Conservation (phyloP, 352 stramenopile genomes). For the Globisporangium recalcitrans region DNA sequence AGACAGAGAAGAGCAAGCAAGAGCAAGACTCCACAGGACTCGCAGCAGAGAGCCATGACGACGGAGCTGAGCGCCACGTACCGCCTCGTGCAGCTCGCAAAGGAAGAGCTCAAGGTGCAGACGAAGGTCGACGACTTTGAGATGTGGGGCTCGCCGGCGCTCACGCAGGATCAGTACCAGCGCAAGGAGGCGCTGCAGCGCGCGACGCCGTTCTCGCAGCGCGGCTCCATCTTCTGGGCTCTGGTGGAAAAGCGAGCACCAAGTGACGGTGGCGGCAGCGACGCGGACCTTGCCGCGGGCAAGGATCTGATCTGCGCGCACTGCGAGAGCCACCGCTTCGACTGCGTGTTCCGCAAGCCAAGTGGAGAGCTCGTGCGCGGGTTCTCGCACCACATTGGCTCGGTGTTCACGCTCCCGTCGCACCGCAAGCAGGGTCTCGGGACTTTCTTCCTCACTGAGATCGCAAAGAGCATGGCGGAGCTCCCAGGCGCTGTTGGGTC, state of each 20-base stretch:
- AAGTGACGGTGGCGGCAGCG: constrained; percentile 14
- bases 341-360: constrained; percentile 31
- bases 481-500: constrained; percentile 32
- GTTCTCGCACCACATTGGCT: constrained; percentile 56
- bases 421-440: constrained; percentile 44
- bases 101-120: constrained; percentile 50
- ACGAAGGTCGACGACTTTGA: constrained; percentile 54
- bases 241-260: constrained; percentile 30
- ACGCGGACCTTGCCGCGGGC: constrained; percentile 16
- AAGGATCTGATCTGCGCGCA: constrained; percentile 35
- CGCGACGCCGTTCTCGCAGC: constrained; percentile 35
- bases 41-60: background rate
- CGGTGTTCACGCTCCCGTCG: constrained; percentile 56
- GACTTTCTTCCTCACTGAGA: constrained; percentile 34
- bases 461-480: constrained; percentile 28
- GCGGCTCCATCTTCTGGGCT: constrained; percentile 61
- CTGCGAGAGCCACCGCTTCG: constrained; percentile 57
- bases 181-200: constrained; percentile 39
- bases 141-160: constrained; percentile 32
- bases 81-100: constrained; percentile 44
- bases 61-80: constrained; percentile 21
- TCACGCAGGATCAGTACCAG: constrained; percentile 40
- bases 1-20: background rate
- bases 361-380: constrained; percentile 34
- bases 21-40: background rate